These are phyloP conservation scores for sorghum (Sorghum bicolor) DNA, from an alignment of 176 grass and related monocot species.

Conservation along the genomic window Sorghum_bicolor_NCBIv3 NC_012873.2:61483001-61483500, in stretches of 20 bases:
- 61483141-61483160: not conserved
- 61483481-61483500: not conserved
- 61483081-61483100: not conserved
- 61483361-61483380: not conserved
- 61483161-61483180: not conserved
- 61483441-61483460: not conserved
- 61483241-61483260: constrained; percentile 93
- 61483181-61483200: constrained; percentile 58
- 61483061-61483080: not conserved
- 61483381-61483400: not conserved
- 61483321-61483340: constrained; percentile 50
- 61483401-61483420: not conserved
- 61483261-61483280: constrained; percentile 77
- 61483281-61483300: constrained; percentile 58
- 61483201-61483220: constrained; percentile 92
- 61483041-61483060: not conserved
- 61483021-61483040: too few species aligned
- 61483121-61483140: not conserved
- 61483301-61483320: constrained; percentile 27
- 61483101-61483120: too few species aligned
- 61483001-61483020: not conserved
- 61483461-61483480: not conserved
- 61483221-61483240: constrained; percentile 95
- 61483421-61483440: not conserved
- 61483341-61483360: constrained; percentile 30